Evolutionary conservation across 805 yeast genomes (phyloP).

Genomic region (Brettanomyces bruxellensis): DNA sequence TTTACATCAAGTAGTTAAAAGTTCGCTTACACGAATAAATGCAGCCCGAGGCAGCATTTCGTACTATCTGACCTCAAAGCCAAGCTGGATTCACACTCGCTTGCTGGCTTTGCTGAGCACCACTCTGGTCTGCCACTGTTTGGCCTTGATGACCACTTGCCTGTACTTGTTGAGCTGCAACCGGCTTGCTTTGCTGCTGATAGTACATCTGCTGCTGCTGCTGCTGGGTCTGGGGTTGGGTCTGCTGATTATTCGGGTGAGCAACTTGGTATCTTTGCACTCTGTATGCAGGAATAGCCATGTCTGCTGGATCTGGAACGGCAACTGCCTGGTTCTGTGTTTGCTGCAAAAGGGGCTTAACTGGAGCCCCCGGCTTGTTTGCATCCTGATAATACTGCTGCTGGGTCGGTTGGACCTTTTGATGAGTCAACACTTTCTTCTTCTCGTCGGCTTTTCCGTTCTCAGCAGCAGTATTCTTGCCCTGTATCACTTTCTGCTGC

Average conservation of each 20-base stretch:
- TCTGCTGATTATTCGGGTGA: slow-evolving; percentile 12
- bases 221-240: slow-evolving; percentile 10
- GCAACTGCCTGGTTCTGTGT: slow-evolving; percentile 22
- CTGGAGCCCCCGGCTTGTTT: neutral
- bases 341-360: slow-evolving; percentile 24
- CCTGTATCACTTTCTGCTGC: slow-evolving; percentile 11
- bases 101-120: slow-evolving; percentile 3
- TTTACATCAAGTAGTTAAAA: too few relatives aligned
- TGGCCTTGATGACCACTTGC: slow-evolving; percentile 4
- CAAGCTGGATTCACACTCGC: slow-evolving; percentile 21
- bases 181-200: slow-evolving; percentile 9
- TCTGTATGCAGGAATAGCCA: slow-evolving; percentile 4
- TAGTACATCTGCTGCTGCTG: slow-evolving; percentile 13
- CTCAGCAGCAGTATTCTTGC: slow-evolving; percentile 9
- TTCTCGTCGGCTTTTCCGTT: slow-evolving; percentile 8
- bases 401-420: slow-evolving; percentile 1
- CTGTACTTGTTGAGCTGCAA: neutral
- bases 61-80: slow-evolving; percentile 11
- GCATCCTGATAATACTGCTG: slow-evolving; percentile 1
- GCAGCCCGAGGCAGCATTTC: neutral
- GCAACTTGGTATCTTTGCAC: slow-evolving; percentile 4
- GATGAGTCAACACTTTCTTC: slow-evolving; percentile 2
- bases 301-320: slow-evolving; percentile 22
- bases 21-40: too few relatives aligned
- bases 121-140: neutral